Percentiles rank a stretch among this genome's conserved stretches.
These are phyloP conservation scores for Flaveria trinervia DNA, from an alignment of 129 eudicot species.

Conservation along the genomic window DNA sequence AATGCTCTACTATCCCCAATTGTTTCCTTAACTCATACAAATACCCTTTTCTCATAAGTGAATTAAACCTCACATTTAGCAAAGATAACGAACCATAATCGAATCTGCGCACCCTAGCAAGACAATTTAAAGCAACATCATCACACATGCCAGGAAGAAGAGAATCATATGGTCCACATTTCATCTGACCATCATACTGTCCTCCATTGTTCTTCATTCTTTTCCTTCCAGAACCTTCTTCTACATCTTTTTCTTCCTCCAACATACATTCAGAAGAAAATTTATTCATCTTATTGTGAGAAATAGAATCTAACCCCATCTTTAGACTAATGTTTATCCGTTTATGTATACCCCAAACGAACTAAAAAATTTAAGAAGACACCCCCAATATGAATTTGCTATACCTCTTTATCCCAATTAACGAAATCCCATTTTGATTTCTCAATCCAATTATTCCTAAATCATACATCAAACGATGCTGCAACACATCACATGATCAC, in stretches of 20 bases:
- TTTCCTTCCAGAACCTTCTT: conserved; percentile 12
- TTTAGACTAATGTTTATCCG: not conserved
- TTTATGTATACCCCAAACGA: conserved; percentile 12
- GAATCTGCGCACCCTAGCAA: conserved; percentile 54
- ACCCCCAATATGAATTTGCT: conserved; percentile 12
- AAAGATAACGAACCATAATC: conserved; percentile 60
- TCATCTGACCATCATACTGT: conserved; percentile 32
- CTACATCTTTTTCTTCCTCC: too few relatives aligned
- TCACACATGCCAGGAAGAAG: conserved; percentile 58
- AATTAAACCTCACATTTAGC: conserved; percentile 47
- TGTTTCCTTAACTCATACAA: conserved; percentile 59
- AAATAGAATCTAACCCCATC: not conserved
- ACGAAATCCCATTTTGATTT: not conserved
- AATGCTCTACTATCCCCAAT: conserved; percentile 54
- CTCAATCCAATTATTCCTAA: not conserved
- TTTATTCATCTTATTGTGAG: too few relatives aligned
- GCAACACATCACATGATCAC: not conserved
- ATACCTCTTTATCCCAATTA: not conserved
- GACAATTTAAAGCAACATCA: conserved; percentile 68
- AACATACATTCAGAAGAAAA: too few relatives aligned
- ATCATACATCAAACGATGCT: too few relatives aligned
- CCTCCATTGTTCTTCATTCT: conserved; percentile 27
- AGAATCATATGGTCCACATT: conserved; percentile 39
- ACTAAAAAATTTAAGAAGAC: conserved; percentile 14
- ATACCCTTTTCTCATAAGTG: conserved; percentile 48